These are phyloP conservation scores for Fusarium poae DNA, from an alignment of 2,329 filamentous ascomycete genomes.

Conservation along the genomic window DNA sequence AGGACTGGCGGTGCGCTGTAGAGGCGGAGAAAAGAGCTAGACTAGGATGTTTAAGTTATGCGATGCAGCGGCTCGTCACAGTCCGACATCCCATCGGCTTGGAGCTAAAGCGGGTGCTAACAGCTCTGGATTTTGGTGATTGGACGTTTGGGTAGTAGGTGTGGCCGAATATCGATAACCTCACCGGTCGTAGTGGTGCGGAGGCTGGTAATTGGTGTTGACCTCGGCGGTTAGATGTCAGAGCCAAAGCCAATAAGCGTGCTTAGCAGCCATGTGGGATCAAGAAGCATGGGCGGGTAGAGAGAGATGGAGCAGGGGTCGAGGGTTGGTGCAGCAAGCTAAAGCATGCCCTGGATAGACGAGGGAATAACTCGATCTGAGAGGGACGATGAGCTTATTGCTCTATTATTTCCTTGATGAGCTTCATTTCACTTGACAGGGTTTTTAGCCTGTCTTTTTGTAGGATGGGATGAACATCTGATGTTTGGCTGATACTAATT, in stretches of 20 bases:
- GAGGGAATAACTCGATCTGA: constrained; percentile 26
- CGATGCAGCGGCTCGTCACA: constrained; percentile 42
- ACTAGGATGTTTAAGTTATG: constrained; percentile 36
- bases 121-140: constrained; percentile 25
- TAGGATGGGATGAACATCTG: too few relatives aligned
- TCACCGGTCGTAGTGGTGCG: constrained; percentile 28
- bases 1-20: constrained; percentile 33
- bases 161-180: constrained; percentile 35
- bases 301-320: constrained; percentile 26
- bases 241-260: constrained; percentile 52
- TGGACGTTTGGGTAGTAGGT: constrained; percentile 19
- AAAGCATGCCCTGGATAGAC: constrained; percentile 24
- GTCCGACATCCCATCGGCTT: constrained; percentile 26
- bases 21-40: constrained; percentile 33
- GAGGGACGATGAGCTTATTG: constrained; percentile 9
- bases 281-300: constrained; percentile 32
- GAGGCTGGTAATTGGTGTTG: constrained; percentile 50
- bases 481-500: neutral
- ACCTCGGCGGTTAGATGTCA: constrained; percentile 57
- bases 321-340: constrained; percentile 23
- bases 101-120: constrained; percentile 29
- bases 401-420: constrained; percentile 24
- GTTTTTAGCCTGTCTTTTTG: constrained; percentile 5
- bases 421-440: neutral
- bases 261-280: constrained; percentile 40